Evolutionary conservation across 768 basidiomycete genomes (phyloP).

Genomic region (Rhodocollybia butyracea): DNA sequence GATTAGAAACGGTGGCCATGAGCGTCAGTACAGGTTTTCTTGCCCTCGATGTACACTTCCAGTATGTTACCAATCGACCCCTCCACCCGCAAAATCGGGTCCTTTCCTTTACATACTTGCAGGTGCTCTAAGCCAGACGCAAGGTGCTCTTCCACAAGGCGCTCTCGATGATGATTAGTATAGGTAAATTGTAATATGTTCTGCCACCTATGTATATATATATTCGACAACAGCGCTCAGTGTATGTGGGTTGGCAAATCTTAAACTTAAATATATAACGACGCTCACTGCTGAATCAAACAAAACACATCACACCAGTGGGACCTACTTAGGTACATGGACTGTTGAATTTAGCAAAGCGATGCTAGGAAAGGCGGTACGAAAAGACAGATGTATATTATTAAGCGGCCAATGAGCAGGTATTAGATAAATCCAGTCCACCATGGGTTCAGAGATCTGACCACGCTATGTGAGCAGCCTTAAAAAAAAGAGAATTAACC

Average conservation of each 20-base stretch:
- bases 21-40: conserved; percentile 69
- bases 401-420: too few species aligned
- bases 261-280: too few species aligned
- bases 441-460: too few species aligned
- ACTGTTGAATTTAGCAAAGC: too few species aligned
- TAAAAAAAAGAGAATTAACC: conserved; percentile 11
- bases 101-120: conserved; percentile 78
- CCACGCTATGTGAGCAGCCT: not conserved
- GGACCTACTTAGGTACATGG: too few species aligned
- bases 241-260: too few species aligned
- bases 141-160: conserved; percentile 82
- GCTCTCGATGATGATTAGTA: conserved; percentile 68
- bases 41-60: conserved; percentile 67
- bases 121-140: conserved; percentile 83
- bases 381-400: too few species aligned
- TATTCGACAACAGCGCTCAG: not conserved
- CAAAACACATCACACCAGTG: too few species aligned
- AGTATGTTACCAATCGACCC: conserved; percentile 74
- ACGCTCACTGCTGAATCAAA: too few species aligned
- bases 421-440: too few species aligned
- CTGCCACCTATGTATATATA: not conserved
- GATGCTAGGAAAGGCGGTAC: too few species aligned
- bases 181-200: conserved; percentile 11
- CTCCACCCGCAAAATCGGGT: conserved; percentile 73
- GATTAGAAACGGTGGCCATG: conserved; percentile 60